These are phyloP conservation scores for Primulina tabacum DNA, from an alignment of 257 asterid genomes.

Conservation along the genomic window DNA sequence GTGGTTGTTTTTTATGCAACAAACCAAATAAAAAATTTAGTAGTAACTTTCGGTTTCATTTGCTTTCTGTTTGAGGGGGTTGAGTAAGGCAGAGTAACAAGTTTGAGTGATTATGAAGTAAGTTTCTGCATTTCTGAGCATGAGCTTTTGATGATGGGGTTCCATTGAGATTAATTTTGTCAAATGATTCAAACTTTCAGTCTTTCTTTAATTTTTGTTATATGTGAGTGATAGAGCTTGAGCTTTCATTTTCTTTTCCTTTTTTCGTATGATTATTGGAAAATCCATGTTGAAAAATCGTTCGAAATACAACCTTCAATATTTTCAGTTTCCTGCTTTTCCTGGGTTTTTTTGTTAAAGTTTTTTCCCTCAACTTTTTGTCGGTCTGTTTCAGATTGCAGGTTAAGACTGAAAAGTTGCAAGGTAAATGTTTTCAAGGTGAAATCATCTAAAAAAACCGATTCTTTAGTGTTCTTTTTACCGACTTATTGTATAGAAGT, in stretches of 20 bases:
- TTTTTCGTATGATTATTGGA: constrained; percentile 27
- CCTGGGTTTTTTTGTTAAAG: constrained; percentile 18
- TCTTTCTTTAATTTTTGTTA: constrained; percentile 10
- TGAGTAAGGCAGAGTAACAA: constrained; percentile 21
- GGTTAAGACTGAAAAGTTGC: constrained; percentile 4
- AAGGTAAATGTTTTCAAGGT: background rate
- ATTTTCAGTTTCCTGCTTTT: constrained; percentile 14
- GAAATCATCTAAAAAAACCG: background rate
- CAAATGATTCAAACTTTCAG: constrained; percentile 22
- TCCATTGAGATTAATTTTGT: constrained; percentile 22
- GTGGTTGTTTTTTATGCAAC: no score
- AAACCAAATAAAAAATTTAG: no score
- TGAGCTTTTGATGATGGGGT: constrained; percentile 32
- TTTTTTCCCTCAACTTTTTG: constrained; percentile 12
- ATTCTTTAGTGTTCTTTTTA: constrained; percentile 23
- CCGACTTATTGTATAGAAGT: constrained; percentile 61
- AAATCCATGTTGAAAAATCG: constrained; percentile 39
- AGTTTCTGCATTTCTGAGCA: constrained; percentile 39
- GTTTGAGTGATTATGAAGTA: constrained; percentile 26
- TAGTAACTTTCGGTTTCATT: constrained; percentile 64
- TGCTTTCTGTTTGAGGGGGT: constrained; percentile 18
- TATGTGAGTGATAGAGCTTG: constrained; percentile 17
- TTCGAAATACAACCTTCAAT: constrained; percentile 16
- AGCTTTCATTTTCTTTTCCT: constrained; percentile 13
- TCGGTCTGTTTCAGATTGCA: constrained; percentile 35